phyloP scores from a whole-genome alignment of 345 rosid species.

The Nephelium lappaceum region DNA sequence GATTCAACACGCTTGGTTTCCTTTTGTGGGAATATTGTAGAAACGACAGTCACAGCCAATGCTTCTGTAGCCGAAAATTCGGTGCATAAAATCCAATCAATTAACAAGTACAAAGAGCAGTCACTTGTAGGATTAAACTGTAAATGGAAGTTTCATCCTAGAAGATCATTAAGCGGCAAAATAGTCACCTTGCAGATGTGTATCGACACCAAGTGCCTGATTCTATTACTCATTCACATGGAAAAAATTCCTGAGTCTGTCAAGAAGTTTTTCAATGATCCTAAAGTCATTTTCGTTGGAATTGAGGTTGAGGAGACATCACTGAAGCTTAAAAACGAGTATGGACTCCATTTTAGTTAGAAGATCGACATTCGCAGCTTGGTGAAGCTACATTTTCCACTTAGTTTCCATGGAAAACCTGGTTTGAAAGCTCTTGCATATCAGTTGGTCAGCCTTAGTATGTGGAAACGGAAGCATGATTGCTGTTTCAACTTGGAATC shows the following conservation, averaged over 20 bases:
- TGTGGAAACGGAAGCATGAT: constrained; percentile 16
- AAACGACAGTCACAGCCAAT: constrained; percentile 14
- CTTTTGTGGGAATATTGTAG: constrained; percentile 21
- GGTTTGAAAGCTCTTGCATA: constrained; percentile 34
- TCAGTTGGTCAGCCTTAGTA: constrained; percentile 3
- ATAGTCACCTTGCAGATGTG: constrained; percentile 32
- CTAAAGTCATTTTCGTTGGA: constrained; percentile 28
- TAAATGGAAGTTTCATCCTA: constrained; percentile 33
- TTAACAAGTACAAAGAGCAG: background rate
- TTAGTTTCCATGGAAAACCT: constrained; percentile 20
- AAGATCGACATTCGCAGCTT: constrained; percentile 26
- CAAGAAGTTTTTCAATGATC: constrained; percentile 16
- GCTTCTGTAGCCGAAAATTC: constrained; percentile 17
- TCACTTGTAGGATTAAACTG: constrained; percentile 34
- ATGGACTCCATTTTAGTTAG: constrained; percentile 15
- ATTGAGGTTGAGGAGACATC: constrained; percentile 25
- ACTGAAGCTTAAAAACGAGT: constrained; percentile 22
- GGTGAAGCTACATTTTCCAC: constrained; percentile 25
- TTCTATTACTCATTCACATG: constrained; percentile 23
- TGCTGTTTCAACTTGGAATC: constrained; percentile 24
- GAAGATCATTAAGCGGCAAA: constrained; percentile 16
- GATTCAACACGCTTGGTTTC: constrained; percentile 3
- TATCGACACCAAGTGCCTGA: constrained; percentile 33
- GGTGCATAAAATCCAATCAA: constrained; percentile 13
- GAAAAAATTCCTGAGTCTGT: constrained; percentile 19